A percentile compares a stretch with the other conserved stretches of the same genome.
phyloP scores from a whole-genome alignment of 495 filamentous ascomycete genomes.

The Penicillium angulare region DNA sequence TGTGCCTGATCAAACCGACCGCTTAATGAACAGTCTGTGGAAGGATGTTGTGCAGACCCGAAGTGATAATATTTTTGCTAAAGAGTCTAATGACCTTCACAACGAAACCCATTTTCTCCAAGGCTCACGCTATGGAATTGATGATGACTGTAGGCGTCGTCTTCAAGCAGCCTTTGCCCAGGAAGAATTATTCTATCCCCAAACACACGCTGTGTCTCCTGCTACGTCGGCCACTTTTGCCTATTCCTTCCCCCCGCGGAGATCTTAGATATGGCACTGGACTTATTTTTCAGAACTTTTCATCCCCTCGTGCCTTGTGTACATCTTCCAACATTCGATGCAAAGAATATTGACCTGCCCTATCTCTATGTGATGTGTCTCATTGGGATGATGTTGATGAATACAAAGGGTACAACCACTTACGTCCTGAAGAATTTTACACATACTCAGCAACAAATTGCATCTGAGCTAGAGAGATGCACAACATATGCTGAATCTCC shows the following conservation, averaged over 20 bases:
- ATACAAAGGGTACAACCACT: conserved; percentile 46
- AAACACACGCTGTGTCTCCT: conserved; percentile 25
- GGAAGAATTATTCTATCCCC: too few species aligned
- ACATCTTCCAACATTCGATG: conserved; percentile 50
- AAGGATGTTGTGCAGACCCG: conserved; percentile 41
- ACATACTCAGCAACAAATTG: conserved; percentile 40
- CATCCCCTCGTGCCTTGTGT: conserved; percentile 52
- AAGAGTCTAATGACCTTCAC: conserved; percentile 21
- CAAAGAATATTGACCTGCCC: conserved; percentile 40
- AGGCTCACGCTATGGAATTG: conserved; percentile 46
- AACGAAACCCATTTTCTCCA: conserved; percentile 25
- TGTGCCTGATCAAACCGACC: conserved; percentile 39
- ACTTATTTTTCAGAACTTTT: conserved; percentile 51
- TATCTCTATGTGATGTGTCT: conserved; percentile 52
- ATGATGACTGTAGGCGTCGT: conserved; percentile 48
- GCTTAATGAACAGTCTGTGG: conserved; percentile 51
- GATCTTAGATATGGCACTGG: conserved; percentile 57
- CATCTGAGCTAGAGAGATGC: conserved; percentile 38
- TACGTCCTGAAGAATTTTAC: conserved; percentile 49
- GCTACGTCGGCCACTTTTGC: conserved; percentile 22
- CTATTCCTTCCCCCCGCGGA: conserved; percentile 50
- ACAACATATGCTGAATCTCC: conserved; percentile 35
- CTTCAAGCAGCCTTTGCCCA: conserved; percentile 41
- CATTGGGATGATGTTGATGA: conserved; percentile 50
- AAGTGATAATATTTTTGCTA: conserved; percentile 46